Conservation (phyloP, 2,329 filamentous ascomycete species). For the Talaromyces verruculosus region DNA sequence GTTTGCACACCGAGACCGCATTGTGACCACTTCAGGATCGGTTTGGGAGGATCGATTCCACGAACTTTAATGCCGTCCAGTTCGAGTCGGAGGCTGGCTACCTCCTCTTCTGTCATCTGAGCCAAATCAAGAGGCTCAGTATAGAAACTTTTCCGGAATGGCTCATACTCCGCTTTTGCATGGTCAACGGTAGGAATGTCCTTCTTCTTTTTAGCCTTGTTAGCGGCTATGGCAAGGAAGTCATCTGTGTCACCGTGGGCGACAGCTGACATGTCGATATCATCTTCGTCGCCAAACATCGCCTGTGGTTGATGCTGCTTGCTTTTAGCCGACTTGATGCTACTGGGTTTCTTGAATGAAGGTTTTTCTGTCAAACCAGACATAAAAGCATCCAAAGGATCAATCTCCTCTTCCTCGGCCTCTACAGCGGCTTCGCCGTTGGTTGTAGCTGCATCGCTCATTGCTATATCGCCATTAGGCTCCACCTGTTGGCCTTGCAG, state of each 20-base stretch:
- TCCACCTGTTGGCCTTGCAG: slow-evolving; percentile 46
- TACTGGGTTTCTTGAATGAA: slow-evolving; percentile 42
- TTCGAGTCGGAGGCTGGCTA: slow-evolving; percentile 77
- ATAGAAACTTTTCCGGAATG: slow-evolving; percentile 93
- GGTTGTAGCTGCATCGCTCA: slow-evolving; percentile 40
- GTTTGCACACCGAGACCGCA: slow-evolving; percentile 86
- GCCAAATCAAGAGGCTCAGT: slow-evolving; percentile 81
- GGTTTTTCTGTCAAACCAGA: slow-evolving; percentile 60
- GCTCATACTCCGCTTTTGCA: slow-evolving; percentile 77
- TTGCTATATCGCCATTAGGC: slow-evolving; percentile 32
- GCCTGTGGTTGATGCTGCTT: slow-evolving; percentile 71
- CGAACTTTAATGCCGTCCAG: slow-evolving; percentile 94
- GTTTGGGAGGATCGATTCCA: slow-evolving; percentile 84
- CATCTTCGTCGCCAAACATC: slow-evolving; percentile 83
- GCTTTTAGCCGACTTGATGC: slow-evolving; percentile 43
- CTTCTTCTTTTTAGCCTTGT: slow-evolving; percentile 77
- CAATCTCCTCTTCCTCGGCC: slow-evolving; percentile 64
- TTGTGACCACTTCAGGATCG: slow-evolving; percentile 94
- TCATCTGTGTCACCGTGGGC: slow-evolving; percentile 63
- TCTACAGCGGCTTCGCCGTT: slow-evolving; percentile 33
- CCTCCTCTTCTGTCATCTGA: slow-evolving; percentile 79
- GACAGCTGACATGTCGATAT: slow-evolving; percentile 63
- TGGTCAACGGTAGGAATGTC: slow-evolving; percentile 89
- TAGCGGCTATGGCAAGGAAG: slow-evolving; percentile 61
- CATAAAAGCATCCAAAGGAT: slow-evolving; percentile 98